phyloP scores from a whole-genome alignment of 1,284 basidiomycete genomes.

The Phellinidium pouzarii region DNA sequence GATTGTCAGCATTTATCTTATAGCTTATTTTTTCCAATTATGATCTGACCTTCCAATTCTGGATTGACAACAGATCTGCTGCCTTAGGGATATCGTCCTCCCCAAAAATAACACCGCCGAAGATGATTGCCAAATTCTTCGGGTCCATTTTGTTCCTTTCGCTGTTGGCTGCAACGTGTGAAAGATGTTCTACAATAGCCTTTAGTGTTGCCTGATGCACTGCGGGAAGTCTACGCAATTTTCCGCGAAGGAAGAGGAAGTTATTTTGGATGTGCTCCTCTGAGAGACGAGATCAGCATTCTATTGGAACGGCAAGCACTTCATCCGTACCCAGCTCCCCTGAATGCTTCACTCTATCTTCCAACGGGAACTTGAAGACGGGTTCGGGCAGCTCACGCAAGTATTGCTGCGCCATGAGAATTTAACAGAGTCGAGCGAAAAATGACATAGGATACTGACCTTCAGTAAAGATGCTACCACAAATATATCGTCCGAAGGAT shows the following conservation, averaged over 20 bases:
- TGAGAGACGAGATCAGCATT: slow-evolving; percentile 25
- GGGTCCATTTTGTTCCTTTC: slow-evolving; percentile 93
- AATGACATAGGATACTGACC: slow-evolving; percentile 34
- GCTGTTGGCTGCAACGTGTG: slow-evolving; percentile 62
- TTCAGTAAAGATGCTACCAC: slow-evolving; percentile 91
- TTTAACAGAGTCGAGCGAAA: background rate
- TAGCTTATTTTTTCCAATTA: background rate
- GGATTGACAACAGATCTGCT: slow-evolving; percentile 65
- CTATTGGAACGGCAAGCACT: background rate
- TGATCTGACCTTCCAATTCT: slow-evolving; percentile 57
- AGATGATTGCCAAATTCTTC: slow-evolving; percentile 84
- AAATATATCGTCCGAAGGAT: slow-evolving; percentile 77
- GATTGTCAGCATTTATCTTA: slow-evolving; percentile 6
- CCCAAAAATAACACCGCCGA: slow-evolving; percentile 81
- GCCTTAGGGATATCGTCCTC: slow-evolving; percentile 80
- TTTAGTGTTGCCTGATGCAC: slow-evolving; percentile 89
- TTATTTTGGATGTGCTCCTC: slow-evolving; percentile 67
- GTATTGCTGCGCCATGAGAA: slow-evolving; percentile 49
- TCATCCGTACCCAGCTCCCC: slow-evolving; percentile 56
- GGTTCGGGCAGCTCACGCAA: slow-evolving; percentile 90
- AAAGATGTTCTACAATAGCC: slow-evolving; percentile 83
- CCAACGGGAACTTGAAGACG: slow-evolving; percentile 79
- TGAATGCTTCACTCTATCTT: slow-evolving; percentile 81
- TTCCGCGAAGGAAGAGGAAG: slow-evolving; percentile 69
- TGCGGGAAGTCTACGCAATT: slow-evolving; percentile 76